A percentile compares a stretch with the other conserved stretches of the same genome.
Evolutionary conservation across 208 protist species (phyloP).

Genomic region (Porcisia deanei): DNA sequence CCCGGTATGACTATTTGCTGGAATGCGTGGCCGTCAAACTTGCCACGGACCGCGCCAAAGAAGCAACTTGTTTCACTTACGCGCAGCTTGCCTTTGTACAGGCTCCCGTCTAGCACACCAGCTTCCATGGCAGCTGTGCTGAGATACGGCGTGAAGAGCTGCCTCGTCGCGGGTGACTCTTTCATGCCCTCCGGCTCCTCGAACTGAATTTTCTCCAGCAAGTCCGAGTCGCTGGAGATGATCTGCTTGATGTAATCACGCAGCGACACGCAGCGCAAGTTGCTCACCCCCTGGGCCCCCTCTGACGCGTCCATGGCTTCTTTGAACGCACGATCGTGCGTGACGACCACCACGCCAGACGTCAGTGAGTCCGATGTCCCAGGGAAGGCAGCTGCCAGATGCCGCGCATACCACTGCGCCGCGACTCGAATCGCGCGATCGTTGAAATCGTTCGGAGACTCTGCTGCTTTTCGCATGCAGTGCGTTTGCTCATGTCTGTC

Average conservation of each 20-base stretch:
- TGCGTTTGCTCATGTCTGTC: conserved; percentile 91
- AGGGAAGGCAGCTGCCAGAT: conserved; percentile 53
- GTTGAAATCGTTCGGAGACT: conserved; percentile 90
- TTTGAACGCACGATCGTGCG: conserved; percentile 73
- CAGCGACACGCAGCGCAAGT: conserved; percentile 67
- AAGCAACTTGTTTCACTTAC: conserved; percentile 84
- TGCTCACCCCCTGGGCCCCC: conserved; percentile 28
- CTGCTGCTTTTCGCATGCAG: conserved; percentile 59
- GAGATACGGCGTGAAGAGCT: conserved; percentile 66
- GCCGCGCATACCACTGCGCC: conserved; percentile 85
- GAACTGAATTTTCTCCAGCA: conserved; percentile 85
- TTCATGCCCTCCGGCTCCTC: conserved; percentile 75
- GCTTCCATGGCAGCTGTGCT: conserved; percentile 44
- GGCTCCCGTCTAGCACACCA: conserved; percentile 57
- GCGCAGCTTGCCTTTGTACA: conserved; percentile 78
- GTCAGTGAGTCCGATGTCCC: background rate
- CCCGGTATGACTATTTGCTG: conserved; percentile 78
- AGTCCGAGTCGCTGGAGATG: conserved; percentile 57
- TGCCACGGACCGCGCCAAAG: conserved; percentile 86
- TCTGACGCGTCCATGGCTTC: conserved; percentile 35
- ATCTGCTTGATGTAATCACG: conserved; percentile 55
- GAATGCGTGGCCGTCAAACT: conserved; percentile 80
- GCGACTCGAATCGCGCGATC: conserved; percentile 88
- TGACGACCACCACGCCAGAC: conserved; percentile 49
- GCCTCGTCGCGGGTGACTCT: conserved; percentile 41